A percentile compares a stretch with the other conserved stretches of the same genome.
Conservation (phyloP, 2,329 filamentous ascomycete genomes). For the Trichocomaceae sp. region DNA sequence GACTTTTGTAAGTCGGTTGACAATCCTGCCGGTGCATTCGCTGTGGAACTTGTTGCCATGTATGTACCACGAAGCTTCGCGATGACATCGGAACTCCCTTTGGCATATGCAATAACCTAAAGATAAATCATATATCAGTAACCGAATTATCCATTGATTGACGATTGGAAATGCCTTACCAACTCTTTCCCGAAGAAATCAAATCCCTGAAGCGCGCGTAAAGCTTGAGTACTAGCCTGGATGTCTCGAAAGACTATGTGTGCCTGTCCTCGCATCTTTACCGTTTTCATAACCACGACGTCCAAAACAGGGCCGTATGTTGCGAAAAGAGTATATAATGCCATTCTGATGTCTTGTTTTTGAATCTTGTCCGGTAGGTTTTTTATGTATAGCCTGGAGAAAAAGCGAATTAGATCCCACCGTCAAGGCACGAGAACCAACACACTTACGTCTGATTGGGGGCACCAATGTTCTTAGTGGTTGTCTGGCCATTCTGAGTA, state of each 20-base stretch:
- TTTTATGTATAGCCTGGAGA: conserved; percentile 70
- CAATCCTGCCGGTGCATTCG: conserved; percentile 42
- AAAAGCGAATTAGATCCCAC: conserved; percentile 2
- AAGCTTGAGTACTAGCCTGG: conserved; percentile 85
- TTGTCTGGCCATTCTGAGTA: conserved; percentile 35
- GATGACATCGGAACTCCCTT: conserved; percentile 79
- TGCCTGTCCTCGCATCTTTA: conserved; percentile 92
- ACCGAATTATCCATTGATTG: background rate
- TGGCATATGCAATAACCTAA: conserved; percentile 89
- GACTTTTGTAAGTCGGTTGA: conserved; percentile 71
- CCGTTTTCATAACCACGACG: conserved; percentile 79
- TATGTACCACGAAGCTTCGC: conserved; percentile 90
- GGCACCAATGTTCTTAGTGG: conserved; percentile 45
- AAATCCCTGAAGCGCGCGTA: conserved; percentile 80
- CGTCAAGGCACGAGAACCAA: background rate
- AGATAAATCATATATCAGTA: conserved; percentile 11
- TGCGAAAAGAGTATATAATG: conserved; percentile 87
- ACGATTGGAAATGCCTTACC: conserved; percentile 49
- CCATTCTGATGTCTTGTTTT: conserved; percentile 78
- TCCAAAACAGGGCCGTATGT: conserved; percentile 91
- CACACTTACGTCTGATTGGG: conserved; percentile 68
- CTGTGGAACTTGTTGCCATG: conserved; percentile 53
- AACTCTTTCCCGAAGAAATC: conserved; percentile 79
- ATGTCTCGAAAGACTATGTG: conserved; percentile 87
- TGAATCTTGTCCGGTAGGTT: conserved; percentile 87